phyloP scores from a whole-genome alignment of 2,329 filamentous ascomycete genomes.

The Thielaviopsis ethacetica region DNA sequence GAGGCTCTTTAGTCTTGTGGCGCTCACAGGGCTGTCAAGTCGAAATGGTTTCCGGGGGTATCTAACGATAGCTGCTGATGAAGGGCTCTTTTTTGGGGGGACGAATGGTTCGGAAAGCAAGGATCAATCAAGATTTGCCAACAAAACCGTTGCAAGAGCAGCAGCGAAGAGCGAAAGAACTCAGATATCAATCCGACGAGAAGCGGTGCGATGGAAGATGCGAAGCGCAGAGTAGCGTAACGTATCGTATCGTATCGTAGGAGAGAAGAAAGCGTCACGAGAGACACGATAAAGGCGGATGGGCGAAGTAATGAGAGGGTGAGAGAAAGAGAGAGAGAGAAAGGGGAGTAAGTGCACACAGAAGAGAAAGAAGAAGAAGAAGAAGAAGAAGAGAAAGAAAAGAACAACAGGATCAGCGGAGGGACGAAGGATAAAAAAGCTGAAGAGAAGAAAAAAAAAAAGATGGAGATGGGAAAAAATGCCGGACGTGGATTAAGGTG shows the following conservation, averaged over 20 bases:
- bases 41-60: no score
- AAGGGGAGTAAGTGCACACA: not conserved
- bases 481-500: not conserved
- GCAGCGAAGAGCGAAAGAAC: no score
- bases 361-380: not conserved
- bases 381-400: not conserved
- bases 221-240: no score
- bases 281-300: not conserved
- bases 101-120: not conserved
- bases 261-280: no score
- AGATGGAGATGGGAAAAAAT: conserved; percentile 24
- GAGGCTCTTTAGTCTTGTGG: not conserved
- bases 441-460: conserved; percentile 38
- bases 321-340: conserved; percentile 1
- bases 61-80: no score
- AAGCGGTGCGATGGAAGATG: no score
- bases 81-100: no score
- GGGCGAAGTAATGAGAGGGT: not conserved
- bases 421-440: conserved; percentile 23
- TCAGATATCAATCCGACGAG: no score
- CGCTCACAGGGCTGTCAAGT: no score
- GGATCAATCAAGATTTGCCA: conserved; percentile 5
- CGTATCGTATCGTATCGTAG: no score
- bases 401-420: not conserved
- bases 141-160: not conserved